These are phyloP conservation scores for Populus nigra DNA, from an alignment of 345 rosid species.

Conservation along the genomic window DNA sequence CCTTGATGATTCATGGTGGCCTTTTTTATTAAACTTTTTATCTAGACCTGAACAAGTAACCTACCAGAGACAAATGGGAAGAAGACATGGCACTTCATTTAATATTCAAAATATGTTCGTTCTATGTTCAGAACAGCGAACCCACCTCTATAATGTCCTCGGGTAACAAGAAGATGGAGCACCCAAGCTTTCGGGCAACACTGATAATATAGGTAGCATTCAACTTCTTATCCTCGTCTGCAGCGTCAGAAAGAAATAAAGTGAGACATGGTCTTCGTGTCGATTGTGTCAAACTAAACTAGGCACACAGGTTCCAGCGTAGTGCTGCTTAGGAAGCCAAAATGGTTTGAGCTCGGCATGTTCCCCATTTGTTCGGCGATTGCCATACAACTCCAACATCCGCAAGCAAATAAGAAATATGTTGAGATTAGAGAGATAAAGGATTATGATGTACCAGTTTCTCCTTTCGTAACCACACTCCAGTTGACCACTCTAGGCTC, in stretches of 20 bases:
- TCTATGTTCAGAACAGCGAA: not conserved
- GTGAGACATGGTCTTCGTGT: not conserved
- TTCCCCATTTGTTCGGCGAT: not conserved
- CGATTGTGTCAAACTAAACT: not conserved
- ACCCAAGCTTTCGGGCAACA: constrained; percentile 95
- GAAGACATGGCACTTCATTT: too few species aligned
- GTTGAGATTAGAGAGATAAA: not conserved
- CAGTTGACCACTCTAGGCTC: constrained; percentile 96
- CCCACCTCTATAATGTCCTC: constrained; percentile 94
- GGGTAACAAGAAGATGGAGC: constrained; percentile 94
- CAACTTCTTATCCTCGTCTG: constrained; percentile 93
- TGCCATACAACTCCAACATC: not conserved
- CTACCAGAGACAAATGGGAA: too few species aligned
- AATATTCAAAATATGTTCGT: not conserved
- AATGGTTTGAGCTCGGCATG: not conserved
- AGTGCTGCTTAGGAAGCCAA: not conserved
- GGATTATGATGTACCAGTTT: constrained; percentile 50
- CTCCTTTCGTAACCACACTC: constrained; percentile 80
- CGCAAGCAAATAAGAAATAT: not conserved
- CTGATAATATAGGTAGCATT: constrained; percentile 95
- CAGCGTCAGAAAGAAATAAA: constrained; percentile 24
- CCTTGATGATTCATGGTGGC: not conserved
- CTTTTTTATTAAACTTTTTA: too few species aligned
- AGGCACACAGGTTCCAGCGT: not conserved
- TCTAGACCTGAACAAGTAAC: too few species aligned